These are phyloP conservation scores for Pichia sp. DNA, from an alignment of 1,139 yeast species.

Conservation along the genomic window DNA sequence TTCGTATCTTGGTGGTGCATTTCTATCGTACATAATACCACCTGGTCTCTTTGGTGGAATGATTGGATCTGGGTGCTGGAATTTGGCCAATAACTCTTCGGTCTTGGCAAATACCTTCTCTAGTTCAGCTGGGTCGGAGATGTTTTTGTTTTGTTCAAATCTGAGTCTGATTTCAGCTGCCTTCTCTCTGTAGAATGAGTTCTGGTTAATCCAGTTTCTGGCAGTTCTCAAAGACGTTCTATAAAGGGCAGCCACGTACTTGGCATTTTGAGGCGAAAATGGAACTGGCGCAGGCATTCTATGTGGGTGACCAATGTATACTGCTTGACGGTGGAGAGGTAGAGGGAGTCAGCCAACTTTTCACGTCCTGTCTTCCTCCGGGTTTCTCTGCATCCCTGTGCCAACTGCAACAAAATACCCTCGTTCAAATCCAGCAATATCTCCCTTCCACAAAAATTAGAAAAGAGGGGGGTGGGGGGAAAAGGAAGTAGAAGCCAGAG, in stretches of 20 bases:
- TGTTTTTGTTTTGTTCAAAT: constrained; percentile 65
- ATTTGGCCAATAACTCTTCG: constrained; percentile 50
- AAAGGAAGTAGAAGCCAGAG: neutral
- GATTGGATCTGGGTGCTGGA: constrained; percentile 82
- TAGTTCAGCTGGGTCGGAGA: constrained; percentile 55
- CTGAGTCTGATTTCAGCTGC: constrained; percentile 69
- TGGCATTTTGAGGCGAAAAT: constrained; percentile 64
- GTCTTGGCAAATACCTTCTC: constrained; percentile 40
- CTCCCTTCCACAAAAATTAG: neutral
- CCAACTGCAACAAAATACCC: neutral
- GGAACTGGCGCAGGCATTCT: constrained; percentile 39
- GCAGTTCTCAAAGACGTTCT: constrained; percentile 73
- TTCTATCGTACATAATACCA: constrained; percentile 84
- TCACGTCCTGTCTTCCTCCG: neutral
- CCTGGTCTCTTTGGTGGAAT: constrained; percentile 86
- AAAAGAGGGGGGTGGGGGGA: neutral
- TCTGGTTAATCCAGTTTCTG: constrained; percentile 67
- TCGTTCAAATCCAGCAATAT: neutral
- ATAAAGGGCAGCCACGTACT: constrained; percentile 62
- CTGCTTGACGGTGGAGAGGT: neutral
- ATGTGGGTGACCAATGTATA: neutral
- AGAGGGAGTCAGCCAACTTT: no score
- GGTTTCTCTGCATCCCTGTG: no score
- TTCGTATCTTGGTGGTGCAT: constrained; percentile 50
- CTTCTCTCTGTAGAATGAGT: constrained; percentile 66